phyloP scores from a whole-genome alignment of 2,329 filamentous ascomycete species.

The Verticillium tricorpus region DNA sequence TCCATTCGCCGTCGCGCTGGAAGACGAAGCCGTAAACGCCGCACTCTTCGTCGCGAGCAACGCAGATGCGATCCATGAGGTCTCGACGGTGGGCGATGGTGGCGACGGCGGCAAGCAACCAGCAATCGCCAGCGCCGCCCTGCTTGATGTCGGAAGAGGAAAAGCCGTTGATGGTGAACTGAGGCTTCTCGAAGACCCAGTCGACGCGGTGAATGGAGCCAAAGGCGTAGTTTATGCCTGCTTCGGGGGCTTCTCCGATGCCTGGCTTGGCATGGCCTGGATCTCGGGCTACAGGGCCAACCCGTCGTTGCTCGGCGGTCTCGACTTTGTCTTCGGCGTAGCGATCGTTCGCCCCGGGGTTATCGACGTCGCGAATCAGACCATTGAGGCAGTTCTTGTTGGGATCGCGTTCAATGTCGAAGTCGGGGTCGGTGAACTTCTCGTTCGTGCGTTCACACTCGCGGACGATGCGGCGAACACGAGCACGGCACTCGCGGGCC shows the following conservation, averaged over 20 bases:
- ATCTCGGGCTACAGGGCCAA: background rate
- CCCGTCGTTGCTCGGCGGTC: background rate
- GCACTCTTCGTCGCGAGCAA: constrained; percentile 60
- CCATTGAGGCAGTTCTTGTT: constrained; percentile 31
- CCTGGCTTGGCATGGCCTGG: background rate
- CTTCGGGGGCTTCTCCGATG: background rate
- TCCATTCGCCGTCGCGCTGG: constrained; percentile 67
- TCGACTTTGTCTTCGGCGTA: background rate
- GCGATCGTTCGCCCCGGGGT: background rate
- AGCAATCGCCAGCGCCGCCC: constrained; percentile 60
- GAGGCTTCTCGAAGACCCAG: constrained; percentile 36
- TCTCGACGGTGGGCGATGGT: constrained; percentile 63
- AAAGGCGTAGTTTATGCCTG: constrained; percentile 19
- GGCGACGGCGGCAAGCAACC: constrained; percentile 66
- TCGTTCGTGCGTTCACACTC: constrained; percentile 40
- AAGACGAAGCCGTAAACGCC: constrained; percentile 74
- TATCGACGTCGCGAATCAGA: constrained; percentile 14
- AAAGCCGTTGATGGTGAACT: constrained; percentile 35
- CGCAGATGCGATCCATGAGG: constrained; percentile 63
- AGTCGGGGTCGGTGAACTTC: constrained; percentile 40
- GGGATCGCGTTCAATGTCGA: constrained; percentile 35
- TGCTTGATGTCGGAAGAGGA: constrained; percentile 38
- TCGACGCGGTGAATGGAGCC: constrained; percentile 37
- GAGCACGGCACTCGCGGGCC: constrained; percentile 32
- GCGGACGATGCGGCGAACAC: constrained; percentile 31